Conservation (phyloP, 371 early-diverging fungal genomes). For the Mycotypha africana region DNA sequence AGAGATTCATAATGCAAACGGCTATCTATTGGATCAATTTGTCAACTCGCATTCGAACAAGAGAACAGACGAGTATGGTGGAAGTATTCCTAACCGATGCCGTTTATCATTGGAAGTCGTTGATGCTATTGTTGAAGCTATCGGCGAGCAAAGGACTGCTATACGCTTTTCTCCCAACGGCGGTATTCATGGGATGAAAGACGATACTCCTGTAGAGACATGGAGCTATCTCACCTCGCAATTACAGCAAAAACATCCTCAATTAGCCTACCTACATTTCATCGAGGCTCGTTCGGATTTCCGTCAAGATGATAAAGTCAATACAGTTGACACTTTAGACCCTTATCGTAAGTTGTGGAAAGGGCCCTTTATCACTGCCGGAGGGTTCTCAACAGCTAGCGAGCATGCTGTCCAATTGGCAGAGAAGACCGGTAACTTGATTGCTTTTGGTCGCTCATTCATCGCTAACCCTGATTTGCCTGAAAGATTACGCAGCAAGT, state of each 20-base stretch:
- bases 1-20: slow-evolving; percentile 61
- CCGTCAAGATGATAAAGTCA: neutral
- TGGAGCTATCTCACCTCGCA: slow-evolving; percentile 12
- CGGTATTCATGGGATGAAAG: slow-evolving; percentile 11
- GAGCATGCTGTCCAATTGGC: slow-evolving; percentile 7
- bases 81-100: slow-evolving; percentile 44
- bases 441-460: slow-evolving; percentile 20
- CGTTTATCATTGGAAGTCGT: slow-evolving; percentile 42
- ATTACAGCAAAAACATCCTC: slow-evolving; percentile 11
- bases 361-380: slow-evolving; percentile 17
- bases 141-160: slow-evolving; percentile 5
- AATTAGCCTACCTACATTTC: slow-evolving; percentile 18
- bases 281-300: slow-evolving; percentile 14
- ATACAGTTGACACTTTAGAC: slow-evolving; percentile 10
- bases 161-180: slow-evolving; percentile 18
- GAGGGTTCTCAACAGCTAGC: slow-evolving; percentile 9
- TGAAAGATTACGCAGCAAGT: slow-evolving; percentile 6
- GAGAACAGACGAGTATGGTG: slow-evolving; percentile 38
- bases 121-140: slow-evolving; percentile 24
- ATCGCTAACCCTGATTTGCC: slow-evolving; percentile 27
- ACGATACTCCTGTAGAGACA: slow-evolving; percentile 12
- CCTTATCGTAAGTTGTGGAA: slow-evolving; percentile 18
- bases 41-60: slow-evolving; percentile 26
- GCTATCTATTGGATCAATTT: slow-evolving; percentile 58
- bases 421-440: slow-evolving; percentile 15